These are phyloP conservation scores for Lactarius tabidus DNA, from an alignment of 768 basidiomycete species.

Conservation along the genomic window DNA sequence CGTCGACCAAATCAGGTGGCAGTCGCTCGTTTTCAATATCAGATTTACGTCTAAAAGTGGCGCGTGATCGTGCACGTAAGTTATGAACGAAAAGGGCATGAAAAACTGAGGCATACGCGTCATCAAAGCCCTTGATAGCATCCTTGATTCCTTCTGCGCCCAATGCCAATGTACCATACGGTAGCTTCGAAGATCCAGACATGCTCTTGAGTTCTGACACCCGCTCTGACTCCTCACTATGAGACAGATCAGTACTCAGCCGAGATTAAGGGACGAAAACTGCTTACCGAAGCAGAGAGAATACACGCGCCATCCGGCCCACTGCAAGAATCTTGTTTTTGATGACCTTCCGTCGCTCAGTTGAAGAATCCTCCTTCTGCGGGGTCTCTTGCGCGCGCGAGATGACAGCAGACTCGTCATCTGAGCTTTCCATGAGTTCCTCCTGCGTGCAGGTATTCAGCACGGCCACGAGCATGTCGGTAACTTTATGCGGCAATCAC, in stretches of 20 bases:
- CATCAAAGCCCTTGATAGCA: constrained; percentile 88
- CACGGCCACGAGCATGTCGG: constrained; percentile 97
- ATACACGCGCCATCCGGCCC: constrained; percentile 93
- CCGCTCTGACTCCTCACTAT: constrained; percentile 94
- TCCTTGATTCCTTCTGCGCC: constrained; percentile 95
- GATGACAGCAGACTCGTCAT: constrained; percentile 44
- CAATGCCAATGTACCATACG: constrained; percentile 78
- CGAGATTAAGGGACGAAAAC: not conserved
- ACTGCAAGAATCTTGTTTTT: constrained; percentile 99
- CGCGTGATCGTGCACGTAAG: constrained; percentile 1
- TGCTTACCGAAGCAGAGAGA: constrained; percentile 86
- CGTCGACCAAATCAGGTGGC: constrained; percentile 93
- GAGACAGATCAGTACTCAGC: not conserved
- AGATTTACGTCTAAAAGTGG: constrained; percentile 72
- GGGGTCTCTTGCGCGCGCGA: constrained; percentile 31
- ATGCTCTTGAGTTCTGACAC: constrained; percentile 96
- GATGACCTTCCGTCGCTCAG: constrained; percentile 84
- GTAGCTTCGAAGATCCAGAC: constrained; percentile 69
- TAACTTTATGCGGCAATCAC: constrained; percentile 51
- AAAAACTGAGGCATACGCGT: constrained; percentile 66
- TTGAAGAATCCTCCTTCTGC: constrained; percentile 43
- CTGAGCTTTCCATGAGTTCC: constrained; percentile 78
- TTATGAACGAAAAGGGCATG: not conserved
- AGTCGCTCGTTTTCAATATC: constrained; percentile 99
- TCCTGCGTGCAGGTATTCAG: constrained; percentile 97